Base-by-base conservation (phyloP, 805 yeast species). In the Teunomyces cretensis region DNA sequence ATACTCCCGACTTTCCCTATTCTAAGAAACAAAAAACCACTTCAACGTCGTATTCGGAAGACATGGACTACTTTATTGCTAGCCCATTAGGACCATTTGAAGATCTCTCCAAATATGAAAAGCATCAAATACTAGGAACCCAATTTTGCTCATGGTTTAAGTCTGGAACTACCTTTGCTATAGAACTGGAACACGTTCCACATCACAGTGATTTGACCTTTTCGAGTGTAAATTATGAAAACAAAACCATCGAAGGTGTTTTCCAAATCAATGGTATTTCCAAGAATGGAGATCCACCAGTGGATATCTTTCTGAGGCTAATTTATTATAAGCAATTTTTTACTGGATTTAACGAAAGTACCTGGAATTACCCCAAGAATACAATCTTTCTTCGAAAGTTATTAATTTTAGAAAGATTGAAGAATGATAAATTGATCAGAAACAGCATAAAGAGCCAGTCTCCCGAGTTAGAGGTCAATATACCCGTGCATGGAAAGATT, bases 401-500 rank as follows among this genome's bases (percentile, higher is more conserved):
- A 14, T 30, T 37, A n/a, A 32, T 46, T n/a, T 28, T 46, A n/a
- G 41, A 43, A 17, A 33, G 44, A 17, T 27, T 43, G 4, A 37
- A 43, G 19, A n/a, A 33, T 8, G 42, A 41, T n/a, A 40, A n/a
- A 13, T 31, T 16, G 33, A 35, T 35, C 15, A 24, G 32, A 15
- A 41, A 33, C n/a, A 32, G 27, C 14, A 16, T 13, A 2, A 39
- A 28, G 14, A n/a, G 15, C 9, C 30, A 14, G n/a, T 37, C 40
- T 6, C 13, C 13, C 9, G 15, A 35, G 4, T 22, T 35, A n/a
- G 38, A 35, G 9, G 51, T 59, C 30, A 45, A 46, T 24, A 49
- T 59, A 27, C 55, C 53, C 12, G 37, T 59, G 11, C 37, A 38
- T 6, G 76, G 76, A 2, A 46, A 54, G 5, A 47, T 67, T 16